Base-by-base conservation (phyloP, 1,284 basidiomycete genomes). In the Leccinum pallidistipes region DNA sequence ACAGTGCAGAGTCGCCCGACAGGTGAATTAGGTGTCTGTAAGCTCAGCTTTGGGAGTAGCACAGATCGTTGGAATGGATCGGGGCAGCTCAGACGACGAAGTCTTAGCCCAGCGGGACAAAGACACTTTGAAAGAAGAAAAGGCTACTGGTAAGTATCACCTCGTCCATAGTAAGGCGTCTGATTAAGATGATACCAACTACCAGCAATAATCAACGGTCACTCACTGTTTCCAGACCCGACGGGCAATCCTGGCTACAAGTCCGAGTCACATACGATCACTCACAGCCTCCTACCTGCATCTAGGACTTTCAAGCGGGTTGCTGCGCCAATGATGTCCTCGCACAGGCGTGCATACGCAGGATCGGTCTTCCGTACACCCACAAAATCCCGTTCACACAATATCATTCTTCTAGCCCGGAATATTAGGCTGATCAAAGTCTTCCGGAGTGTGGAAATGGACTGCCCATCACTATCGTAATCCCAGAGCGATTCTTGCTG, bases 21-120 rank as follows among this genome's bases (percentile, higher is more conserved):
- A 68, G 78, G 79, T 51, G 82, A 82, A 63, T 86, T 83, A 85
- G 79, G 86, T 2, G 75, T 78, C 55, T 77, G 83, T 12, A 81
- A 83, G 64, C 70, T 87, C 29, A 86, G 81, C 62, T 76, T 87
- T 49, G 85, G 82, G 65, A 65, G 71, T 18, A 71, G 62, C 31
- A 21, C 75, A 77, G 58, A 80, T 29, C 58, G 58, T 3, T 65
- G 65, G 72, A 64, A 79, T 34, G 59, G 59, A 3, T 63, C 62
- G 70, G 10, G 43, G 5, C n/a, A 45, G 43, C 43, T 45, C 8
- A 64, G 76, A 34, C 78, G 82, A 54, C 78, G 75, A 62, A 77
- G 76, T 50, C 76, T 70, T 52, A 80, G 78, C 59, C 74, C 65
- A 2, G 68, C 71, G 6, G 68, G 56, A 14, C 64, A 57, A 36